Evolutionary conservation across 371 early-diverging fungal species (phyloP).

Genomic region (Mortierella sp.): DNA sequence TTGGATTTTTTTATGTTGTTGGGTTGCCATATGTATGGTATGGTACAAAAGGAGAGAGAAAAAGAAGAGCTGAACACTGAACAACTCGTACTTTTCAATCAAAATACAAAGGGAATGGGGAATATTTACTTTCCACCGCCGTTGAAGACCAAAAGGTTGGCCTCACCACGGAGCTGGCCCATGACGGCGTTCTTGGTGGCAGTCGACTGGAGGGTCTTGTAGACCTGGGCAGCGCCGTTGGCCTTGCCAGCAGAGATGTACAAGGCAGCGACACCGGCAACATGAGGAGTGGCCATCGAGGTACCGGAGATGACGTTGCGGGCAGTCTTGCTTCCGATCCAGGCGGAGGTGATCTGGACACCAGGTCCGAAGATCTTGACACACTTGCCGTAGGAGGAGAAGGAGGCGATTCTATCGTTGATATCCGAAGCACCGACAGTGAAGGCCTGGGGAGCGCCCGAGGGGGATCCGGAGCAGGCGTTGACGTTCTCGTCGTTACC

Average conservation of each 20-base stretch:
- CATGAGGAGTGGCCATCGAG: conserved; percentile 52
- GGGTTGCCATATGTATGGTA: neutral
- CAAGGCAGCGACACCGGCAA: conserved; percentile 52
- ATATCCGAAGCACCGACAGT: conserved; percentile 78
- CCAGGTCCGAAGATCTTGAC: conserved; percentile 76
- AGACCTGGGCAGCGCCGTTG: conserved; percentile 32
- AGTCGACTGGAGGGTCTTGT: conserved; percentile 26
- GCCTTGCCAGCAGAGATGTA: conserved; percentile 23
- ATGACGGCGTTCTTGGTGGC: conserved; percentile 43
- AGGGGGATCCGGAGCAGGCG: conserved; percentile 81
- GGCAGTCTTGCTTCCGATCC: conserved; percentile 41
- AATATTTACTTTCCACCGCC: conserved; percentile 42
- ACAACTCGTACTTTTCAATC: neutral
- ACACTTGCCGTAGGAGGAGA: conserved; percentile 73
- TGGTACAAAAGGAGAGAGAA: neutral
- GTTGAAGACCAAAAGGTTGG: conserved; percentile 58
- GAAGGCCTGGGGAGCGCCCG: conserved; percentile 71
- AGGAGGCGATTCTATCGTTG: conserved; percentile 62
- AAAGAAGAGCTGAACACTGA: conserved; percentile 4
- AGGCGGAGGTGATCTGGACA: conserved; percentile 54
- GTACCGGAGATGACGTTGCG: conserved; percentile 53
- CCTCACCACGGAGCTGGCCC: conserved; percentile 30
- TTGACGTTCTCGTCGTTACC: conserved; percentile 50
- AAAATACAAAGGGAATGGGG: neutral
- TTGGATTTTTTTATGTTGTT: neutral